Conservation (phyloP, 305 asterid species). For the Nicotiana rustica region DNA sequence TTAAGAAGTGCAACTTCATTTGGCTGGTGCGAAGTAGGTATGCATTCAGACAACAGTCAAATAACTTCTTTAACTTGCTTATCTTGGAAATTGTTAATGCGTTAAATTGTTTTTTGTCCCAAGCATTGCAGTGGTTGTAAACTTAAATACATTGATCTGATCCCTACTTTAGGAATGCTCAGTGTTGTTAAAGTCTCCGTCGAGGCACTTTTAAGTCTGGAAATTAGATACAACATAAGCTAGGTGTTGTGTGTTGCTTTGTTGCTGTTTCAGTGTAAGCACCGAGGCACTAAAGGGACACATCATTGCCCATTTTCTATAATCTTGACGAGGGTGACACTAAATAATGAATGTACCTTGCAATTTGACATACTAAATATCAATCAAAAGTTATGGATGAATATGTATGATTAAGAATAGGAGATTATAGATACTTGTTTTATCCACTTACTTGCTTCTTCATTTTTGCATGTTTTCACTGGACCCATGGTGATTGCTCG, state of each 20-base stretch:
- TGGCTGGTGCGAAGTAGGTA: not conserved
- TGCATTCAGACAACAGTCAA: not conserved
- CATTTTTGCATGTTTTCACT: not conserved
- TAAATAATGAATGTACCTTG: not conserved
- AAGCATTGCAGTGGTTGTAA: not conserved
- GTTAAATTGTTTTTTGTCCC: not conserved
- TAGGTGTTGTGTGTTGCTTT: conserved; percentile 1
- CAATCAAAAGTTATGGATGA: not conserved
- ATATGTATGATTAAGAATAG: conserved; percentile 10
- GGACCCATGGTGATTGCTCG: not conserved
- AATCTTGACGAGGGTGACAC: not conserved
- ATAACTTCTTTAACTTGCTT: not conserved
- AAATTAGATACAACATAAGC: conserved; percentile 4
- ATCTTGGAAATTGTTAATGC: not conserved
- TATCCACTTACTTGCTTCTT: not conserved
- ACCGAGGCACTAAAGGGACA: conserved; percentile 2
- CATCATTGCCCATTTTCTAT: not conserved
- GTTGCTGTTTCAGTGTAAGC: conserved; percentile 17
- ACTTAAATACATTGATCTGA: conserved; percentile 1
- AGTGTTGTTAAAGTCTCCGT: conserved; percentile 14
- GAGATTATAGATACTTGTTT: not conserved
- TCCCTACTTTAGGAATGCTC: conserved; percentile 19
- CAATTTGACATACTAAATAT: not conserved
- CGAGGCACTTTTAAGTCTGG: conserved; percentile 14
- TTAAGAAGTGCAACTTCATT: not conserved